phyloP scores from a whole-genome alignment of 2,329 filamentous ascomycete species.

The Botrytis galanthina region DNA sequence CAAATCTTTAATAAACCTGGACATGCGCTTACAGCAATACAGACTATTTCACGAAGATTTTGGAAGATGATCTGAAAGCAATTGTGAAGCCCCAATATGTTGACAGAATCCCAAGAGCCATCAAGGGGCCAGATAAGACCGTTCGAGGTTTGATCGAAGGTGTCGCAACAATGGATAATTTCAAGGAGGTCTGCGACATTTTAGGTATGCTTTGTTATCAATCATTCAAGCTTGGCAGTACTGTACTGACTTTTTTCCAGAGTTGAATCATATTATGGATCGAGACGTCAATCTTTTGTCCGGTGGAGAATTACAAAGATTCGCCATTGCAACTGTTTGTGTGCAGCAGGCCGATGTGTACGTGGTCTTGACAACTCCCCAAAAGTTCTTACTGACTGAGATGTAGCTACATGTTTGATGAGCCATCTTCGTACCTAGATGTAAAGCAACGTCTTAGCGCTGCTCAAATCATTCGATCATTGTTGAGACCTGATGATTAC shows the following conservation, averaged over 20 bases:
- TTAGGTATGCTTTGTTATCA: constrained; percentile 51
- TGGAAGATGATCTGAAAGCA: constrained; percentile 95
- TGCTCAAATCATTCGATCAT: constrained; percentile 85
- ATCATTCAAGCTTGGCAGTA: not conserved
- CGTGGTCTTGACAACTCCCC: constrained; percentile 33
- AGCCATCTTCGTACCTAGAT: constrained; percentile 98
- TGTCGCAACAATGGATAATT: constrained; percentile 73
- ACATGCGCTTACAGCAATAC: constrained; percentile 27
- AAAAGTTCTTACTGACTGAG: constrained; percentile 6
- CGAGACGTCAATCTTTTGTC: constrained; percentile 88
- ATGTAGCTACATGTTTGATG: constrained; percentile 91
- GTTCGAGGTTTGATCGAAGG: constrained; percentile 77
- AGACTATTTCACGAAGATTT: constrained; percentile 98
- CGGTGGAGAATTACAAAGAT: constrained; percentile 96
- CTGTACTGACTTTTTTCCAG: constrained; percentile 44
- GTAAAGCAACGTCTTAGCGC: constrained; percentile 97
- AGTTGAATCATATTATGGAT: constrained; percentile 85
- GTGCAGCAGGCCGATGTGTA: constrained; percentile 92
- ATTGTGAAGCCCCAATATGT: constrained; percentile 98
- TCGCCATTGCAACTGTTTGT: constrained; percentile 93
- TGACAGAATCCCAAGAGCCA: constrained; percentile 92
- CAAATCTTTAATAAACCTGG: not conserved
- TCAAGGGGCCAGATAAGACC: constrained; percentile 75
- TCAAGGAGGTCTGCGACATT: constrained; percentile 76
- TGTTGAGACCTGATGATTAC: constrained; percentile 86